Evolutionary conservation across 2,329 filamentous ascomycete species (phyloP).

Genomic region (Lachnellula arida): DNA sequence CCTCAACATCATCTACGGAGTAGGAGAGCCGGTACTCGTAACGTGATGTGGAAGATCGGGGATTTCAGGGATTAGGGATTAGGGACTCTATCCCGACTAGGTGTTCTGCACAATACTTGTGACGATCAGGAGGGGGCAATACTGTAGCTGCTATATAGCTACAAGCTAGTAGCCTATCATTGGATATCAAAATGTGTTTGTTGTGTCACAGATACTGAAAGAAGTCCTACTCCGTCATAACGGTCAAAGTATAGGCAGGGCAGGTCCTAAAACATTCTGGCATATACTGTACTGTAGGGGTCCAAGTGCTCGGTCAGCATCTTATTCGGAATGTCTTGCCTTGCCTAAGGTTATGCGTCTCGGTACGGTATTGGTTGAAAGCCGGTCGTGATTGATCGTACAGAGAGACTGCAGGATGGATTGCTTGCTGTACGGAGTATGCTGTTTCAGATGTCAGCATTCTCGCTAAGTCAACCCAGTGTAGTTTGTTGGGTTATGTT

Average conservation of each 20-base stretch:
- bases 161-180: too few species aligned
- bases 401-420: slow-evolving; percentile 6
- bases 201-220: too few species aligned
- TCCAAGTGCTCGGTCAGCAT: slow-evolving; percentile 4
- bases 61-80: not conserved
- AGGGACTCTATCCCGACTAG: not conserved
- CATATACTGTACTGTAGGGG: slow-evolving; percentile 1
- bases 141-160: too few species aligned
- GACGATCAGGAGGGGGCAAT: too few species aligned
- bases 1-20: not conserved
- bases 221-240: not conserved
- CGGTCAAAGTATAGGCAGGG: slow-evolving; percentile 4
- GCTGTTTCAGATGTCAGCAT: slow-evolving; percentile 20
- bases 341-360: not conserved
- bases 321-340: not conserved
- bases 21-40: not conserved
- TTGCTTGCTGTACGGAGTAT: slow-evolving; percentile 11
- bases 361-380: slow-evolving; percentile 7
- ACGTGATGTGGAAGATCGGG: not conserved
- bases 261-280: too few species aligned
- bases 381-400: slow-evolving; percentile 18
- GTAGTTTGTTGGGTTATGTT: slow-evolving; percentile 11
- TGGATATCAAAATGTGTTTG: too few species aligned
- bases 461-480: slow-evolving; percentile 9
- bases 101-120: not conserved